phyloP scores from a whole-genome alignment of 2,329 filamentous ascomycete genomes.

The Xylaria sp. region DNA sequence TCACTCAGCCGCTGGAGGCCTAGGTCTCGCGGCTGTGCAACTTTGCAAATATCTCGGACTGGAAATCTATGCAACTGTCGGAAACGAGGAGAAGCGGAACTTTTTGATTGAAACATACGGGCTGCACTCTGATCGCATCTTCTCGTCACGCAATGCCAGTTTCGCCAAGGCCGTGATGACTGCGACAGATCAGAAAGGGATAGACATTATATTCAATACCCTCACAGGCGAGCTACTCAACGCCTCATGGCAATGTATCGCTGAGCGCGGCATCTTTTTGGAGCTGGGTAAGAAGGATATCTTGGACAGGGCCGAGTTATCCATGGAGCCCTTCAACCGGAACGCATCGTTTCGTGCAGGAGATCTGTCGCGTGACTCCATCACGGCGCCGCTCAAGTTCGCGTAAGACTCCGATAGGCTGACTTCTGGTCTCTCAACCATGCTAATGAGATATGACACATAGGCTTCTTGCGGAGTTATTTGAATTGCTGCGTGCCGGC shows the following conservation, averaged over 20 bases:
- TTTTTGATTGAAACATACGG: slow-evolving; percentile 8
- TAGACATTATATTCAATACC: slow-evolving; percentile 14
- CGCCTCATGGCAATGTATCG: slow-evolving; percentile 5
- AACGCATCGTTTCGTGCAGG: background rate
- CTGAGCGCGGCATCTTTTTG: slow-evolving; percentile 6
- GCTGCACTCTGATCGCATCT: slow-evolving; percentile 6
- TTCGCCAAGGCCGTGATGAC: slow-evolving; percentile 10
- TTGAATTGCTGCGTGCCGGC: too few species aligned
- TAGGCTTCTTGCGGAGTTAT: too few species aligned
- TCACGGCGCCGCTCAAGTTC: too few species aligned
- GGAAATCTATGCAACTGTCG: slow-evolving; percentile 14
- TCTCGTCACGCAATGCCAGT: slow-evolving; percentile 6
- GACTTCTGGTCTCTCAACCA: too few species aligned
- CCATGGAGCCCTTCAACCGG: slow-evolving; percentile 12
- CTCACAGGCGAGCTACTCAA: slow-evolving; percentile 14
- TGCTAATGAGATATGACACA: too few species aligned
- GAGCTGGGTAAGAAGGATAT: slow-evolving; percentile 14
- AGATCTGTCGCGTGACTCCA: too few species aligned
- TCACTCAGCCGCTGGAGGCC: slow-evolving; percentile 16
- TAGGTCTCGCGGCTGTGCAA: slow-evolving; percentile 16
- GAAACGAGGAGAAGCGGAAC: slow-evolving; percentile 7
- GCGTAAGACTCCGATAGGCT: too few species aligned
- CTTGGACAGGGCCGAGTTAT: background rate
- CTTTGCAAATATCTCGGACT: slow-evolving; percentile 11
- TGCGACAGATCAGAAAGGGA: slow-evolving; percentile 3